Evolutionary conservation across 2,329 filamentous ascomycete genomes (phyloP).

Genomic region (Alternaria tenuissima): DNA sequence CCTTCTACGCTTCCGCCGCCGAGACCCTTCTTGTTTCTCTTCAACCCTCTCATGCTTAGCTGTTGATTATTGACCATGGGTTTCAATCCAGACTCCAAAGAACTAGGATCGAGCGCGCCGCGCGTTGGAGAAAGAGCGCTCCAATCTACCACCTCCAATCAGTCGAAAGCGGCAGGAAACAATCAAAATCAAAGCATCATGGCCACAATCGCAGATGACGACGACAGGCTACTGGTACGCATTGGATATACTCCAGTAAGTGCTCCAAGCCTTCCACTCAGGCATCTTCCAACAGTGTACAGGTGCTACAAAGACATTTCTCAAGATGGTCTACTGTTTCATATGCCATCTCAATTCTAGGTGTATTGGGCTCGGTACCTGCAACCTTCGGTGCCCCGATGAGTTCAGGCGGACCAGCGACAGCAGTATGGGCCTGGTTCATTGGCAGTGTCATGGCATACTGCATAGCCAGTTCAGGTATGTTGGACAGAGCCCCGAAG

Average conservation of each 20-base stretch:
- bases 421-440: slow-evolving; percentile 72
- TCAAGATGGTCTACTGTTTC: slow-evolving; percentile 73
- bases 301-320: slow-evolving; percentile 70
- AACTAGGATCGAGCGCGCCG: slow-evolving; percentile 17
- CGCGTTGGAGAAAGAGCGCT: slow-evolving; percentile 21
- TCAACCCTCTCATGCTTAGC: slow-evolving; percentile 30
- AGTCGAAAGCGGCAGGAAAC: slow-evolving; percentile 34
- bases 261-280: background rate
- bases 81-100: slow-evolving; percentile 34
- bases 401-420: slow-evolving; percentile 67
- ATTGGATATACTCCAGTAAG: slow-evolving; percentile 70
- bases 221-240: slow-evolving; percentile 66
- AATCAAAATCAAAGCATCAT: slow-evolving; percentile 41
- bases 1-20: slow-evolving; percentile 23
- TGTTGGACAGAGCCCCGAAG: background rate
- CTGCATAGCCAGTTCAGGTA: slow-evolving; percentile 68
- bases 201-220: slow-evolving; percentile 65
- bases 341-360: slow-evolving; percentile 71
- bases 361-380: slow-evolving; percentile 70
- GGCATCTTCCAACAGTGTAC: slow-evolving; percentile 24
- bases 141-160: slow-evolving; percentile 29
- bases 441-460: slow-evolving; percentile 70
- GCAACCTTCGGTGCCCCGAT: slow-evolving; percentile 69
- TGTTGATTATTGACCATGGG: slow-evolving; percentile 41
- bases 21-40: slow-evolving; percentile 11